A percentile compares a stretch with the other conserved stretches of the same genome.
These are phyloP conservation scores for Echites panduratus DNA, from an alignment of 257 asterid genomes.

Conservation along the genomic window DNA sequence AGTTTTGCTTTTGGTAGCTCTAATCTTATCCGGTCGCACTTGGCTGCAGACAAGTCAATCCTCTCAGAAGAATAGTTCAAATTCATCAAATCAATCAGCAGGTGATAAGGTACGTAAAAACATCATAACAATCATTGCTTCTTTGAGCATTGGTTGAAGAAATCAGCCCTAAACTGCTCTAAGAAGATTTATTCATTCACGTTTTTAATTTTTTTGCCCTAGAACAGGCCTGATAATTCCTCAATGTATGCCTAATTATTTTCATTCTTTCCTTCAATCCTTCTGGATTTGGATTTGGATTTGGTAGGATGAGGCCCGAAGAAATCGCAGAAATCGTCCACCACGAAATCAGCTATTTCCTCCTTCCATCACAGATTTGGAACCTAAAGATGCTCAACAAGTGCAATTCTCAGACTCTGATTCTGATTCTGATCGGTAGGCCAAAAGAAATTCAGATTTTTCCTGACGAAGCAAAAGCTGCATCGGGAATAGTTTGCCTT, in stretches of 20 bases:
- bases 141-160: not conserved
- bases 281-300: not conserved
- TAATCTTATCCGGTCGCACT: slow-evolving; percentile 59
- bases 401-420: slow-evolving; percentile 62
- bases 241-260: not conserved
- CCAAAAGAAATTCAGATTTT: not conserved
- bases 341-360: slow-evolving; percentile 50
- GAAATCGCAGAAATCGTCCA: slow-evolving; percentile 32
- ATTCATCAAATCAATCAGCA: slow-evolving; percentile 32
- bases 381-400: slow-evolving; percentile 60
- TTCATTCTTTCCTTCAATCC: not conserved
- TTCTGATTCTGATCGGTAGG: slow-evolving; percentile 56
- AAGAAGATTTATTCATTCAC: not conserved
- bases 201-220: not conserved
- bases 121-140: not conserved
- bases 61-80: slow-evolving; percentile 26
- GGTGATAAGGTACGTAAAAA: slow-evolving; percentile 16
- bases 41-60: slow-evolving; percentile 63
- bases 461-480: not conserved
- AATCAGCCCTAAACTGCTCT: not conserved
- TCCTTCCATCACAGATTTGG: slow-evolving; percentile 65
- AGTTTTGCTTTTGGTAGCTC: slow-evolving; percentile 62
- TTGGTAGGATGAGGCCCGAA: slow-evolving; percentile 39
- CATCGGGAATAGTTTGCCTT: not conserved
- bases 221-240: not conserved